These are phyloP conservation scores for Phaeosphaeriaceae sp. DNA, from an alignment of 2,329 filamentous ascomycete genomes.

Conservation along the genomic window DNA sequence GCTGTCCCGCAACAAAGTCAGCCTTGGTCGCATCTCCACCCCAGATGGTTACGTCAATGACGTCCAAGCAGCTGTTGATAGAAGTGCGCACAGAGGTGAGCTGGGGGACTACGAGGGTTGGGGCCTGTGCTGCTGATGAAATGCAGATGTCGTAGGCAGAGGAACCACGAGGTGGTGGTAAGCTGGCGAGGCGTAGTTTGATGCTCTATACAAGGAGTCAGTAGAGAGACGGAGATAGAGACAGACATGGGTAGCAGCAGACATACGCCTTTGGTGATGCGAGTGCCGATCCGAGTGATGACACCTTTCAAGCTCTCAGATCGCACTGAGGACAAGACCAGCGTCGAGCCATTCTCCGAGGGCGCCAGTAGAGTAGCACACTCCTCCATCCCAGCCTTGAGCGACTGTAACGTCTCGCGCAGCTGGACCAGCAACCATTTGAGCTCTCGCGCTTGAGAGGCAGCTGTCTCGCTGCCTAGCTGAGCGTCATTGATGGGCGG, in stretches of 20 bases:
- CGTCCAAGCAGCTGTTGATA: constrained; percentile 82
- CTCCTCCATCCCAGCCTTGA: constrained; percentile 79
- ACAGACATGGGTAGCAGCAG: background rate
- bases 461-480: constrained; percentile 60
- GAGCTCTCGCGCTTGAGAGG: constrained; percentile 63
- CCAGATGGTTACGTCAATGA: constrained; percentile 78
- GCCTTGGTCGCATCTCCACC: constrained; percentile 69
- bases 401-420: constrained; percentile 64
- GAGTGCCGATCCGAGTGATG: constrained; percentile 87
- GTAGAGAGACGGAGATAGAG: constrained; percentile 8
- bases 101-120: constrained; percentile 69
- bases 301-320: constrained; percentile 92
- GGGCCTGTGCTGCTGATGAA: constrained; percentile 60
- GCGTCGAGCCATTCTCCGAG: constrained; percentile 81
- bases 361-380: constrained; percentile 87
- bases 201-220: constrained; percentile 63
- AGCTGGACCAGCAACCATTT: constrained; percentile 68
- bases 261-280: constrained; percentile 86
- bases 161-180: constrained; percentile 61
- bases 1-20: constrained; percentile 64
- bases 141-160: constrained; percentile 59
- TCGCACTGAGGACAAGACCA: constrained; percentile 84
- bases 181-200: constrained; percentile 75
- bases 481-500: constrained; percentile 61
- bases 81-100: constrained; percentile 75